Conservation (phyloP, 306 rosid species). For the Prunus mongolica region DNA sequence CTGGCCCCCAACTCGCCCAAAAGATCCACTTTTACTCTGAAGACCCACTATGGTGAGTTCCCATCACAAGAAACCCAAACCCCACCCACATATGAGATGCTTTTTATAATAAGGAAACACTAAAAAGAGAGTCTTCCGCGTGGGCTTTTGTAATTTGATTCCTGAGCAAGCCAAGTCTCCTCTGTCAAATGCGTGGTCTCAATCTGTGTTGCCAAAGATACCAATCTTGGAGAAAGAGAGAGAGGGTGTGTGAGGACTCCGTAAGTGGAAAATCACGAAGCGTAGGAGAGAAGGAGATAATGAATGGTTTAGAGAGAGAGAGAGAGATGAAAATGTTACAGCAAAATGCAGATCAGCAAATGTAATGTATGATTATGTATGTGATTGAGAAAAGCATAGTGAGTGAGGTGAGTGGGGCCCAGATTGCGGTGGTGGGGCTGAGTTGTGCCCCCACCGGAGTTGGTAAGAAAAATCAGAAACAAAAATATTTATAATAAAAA, state of each 20-base stretch:
- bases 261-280: conserved; percentile 36
- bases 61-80: not conserved
- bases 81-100: not conserved
- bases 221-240: conserved; percentile 17
- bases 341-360: not conserved
- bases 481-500: not conserved
- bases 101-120: not conserved
- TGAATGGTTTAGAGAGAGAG: conserved; percentile 13
- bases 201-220: conserved; percentile 12
- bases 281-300: conserved; percentile 64
- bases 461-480: conserved; percentile 11
- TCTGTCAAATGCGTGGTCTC: conserved; percentile 42
- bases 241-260: not conserved
- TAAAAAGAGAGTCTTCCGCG: too few species aligned
- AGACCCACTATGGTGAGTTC: not conserved
- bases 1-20: not conserved
- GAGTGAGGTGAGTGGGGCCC: conserved; percentile 53
- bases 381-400: conserved; percentile 3
- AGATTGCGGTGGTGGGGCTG: conserved; percentile 39
- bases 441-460: conserved; percentile 40
- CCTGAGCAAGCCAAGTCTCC: conserved; percentile 38
- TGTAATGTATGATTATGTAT: not conserved
- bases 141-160: conserved; percentile 18
- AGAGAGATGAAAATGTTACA: not conserved
- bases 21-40: too few species aligned